A percentile compares a stretch with the other conserved stretches of the same genome.
Conservation (phyloP, 2,329 filamentous ascomycete genomes). For the Neofusicoccum kwambonambiense region DNA sequence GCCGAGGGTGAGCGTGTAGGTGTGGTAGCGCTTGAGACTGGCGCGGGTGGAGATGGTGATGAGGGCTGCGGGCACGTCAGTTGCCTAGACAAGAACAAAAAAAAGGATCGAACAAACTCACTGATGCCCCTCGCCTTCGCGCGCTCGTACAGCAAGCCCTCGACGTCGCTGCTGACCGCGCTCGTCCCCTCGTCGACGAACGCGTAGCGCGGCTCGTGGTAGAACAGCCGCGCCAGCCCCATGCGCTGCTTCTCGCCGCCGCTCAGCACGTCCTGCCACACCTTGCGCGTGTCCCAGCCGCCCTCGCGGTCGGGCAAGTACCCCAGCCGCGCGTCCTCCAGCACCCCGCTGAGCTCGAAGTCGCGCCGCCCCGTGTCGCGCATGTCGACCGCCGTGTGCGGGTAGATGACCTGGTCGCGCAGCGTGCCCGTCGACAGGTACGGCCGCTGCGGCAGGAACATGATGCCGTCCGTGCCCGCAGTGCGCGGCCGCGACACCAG, state of each 20-base stretch:
- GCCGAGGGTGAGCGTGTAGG: slow-evolving; percentile 82
- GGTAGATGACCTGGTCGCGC: slow-evolving; percentile 96
- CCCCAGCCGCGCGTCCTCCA: slow-evolving; percentile 81
- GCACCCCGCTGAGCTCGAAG: slow-evolving; percentile 70
- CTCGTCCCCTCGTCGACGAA: slow-evolving; percentile 96
- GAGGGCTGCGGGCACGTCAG: slow-evolving; percentile 55
- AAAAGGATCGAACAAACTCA: slow-evolving; percentile 48
- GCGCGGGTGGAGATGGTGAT: slow-evolving; percentile 95
- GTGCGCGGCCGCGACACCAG: slow-evolving; percentile 82
- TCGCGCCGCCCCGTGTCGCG: slow-evolving; percentile 75
- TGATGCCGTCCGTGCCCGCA: slow-evolving; percentile 84
- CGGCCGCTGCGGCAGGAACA: slow-evolving; percentile 94
- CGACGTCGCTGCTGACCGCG: slow-evolving; percentile 90
- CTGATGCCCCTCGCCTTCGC: slow-evolving; percentile 93
- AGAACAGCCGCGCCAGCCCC: slow-evolving; percentile 83
- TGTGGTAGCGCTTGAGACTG: slow-evolving; percentile 94
- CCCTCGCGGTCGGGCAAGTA: slow-evolving; percentile 91
- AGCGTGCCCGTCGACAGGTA: slow-evolving; percentile 91
- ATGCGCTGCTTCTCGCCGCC: slow-evolving; percentile 97
- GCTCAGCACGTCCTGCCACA: slow-evolving; percentile 98
- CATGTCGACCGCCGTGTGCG: slow-evolving; percentile 94
- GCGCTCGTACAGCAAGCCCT: slow-evolving; percentile 87
- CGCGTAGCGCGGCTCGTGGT: slow-evolving; percentile 92
- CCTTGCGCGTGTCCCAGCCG: slow-evolving; percentile 93
- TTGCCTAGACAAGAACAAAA: not conserved